Percentiles rank a stretch among this genome's conserved stretches.
phyloP scores from a whole-genome alignment of 2,329 filamentous ascomycete genomes.

The Coniosporium tulheliwenetii region DNA sequence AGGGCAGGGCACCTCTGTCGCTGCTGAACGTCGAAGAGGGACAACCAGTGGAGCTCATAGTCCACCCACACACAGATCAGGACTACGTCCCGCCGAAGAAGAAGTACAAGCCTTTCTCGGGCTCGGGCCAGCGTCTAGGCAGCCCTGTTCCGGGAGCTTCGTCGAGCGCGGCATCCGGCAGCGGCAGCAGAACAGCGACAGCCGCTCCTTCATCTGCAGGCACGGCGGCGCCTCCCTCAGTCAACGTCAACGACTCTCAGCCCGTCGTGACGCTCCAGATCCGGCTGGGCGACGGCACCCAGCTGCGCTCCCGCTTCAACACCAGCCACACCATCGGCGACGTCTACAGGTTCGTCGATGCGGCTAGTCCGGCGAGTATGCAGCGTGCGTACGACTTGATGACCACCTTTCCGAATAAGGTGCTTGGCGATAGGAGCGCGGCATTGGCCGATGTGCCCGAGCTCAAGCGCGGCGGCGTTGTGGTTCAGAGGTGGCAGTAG shows the following conservation, averaged over 20 bases:
- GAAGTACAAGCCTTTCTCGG: conserved; percentile 61
- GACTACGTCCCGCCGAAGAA: conserved; percentile 59
- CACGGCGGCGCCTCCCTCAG: conserved; percentile 23
- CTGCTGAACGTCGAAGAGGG: conserved; percentile 62
- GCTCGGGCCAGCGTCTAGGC: conserved; percentile 57
- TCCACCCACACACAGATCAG: conserved; percentile 57
- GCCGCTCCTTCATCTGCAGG: conserved; percentile 15
- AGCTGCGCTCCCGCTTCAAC: conserved; percentile 70
- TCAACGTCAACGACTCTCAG: conserved; percentile 45
- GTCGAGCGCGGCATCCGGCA: conserved; percentile 16
- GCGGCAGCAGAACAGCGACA: conserved; percentile 14
- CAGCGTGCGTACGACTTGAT: conserved; percentile 56
- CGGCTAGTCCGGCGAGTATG: conserved; percentile 42
- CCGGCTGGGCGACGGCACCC: conserved; percentile 61
- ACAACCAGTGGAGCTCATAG: conserved; percentile 64
- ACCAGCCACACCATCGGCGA: conserved; percentile 62
- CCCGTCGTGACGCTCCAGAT: conserved; percentile 60
- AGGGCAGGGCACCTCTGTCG: conserved; percentile 60
- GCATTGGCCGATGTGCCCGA: conserved; percentile 31
- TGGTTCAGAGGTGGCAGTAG: conserved; percentile 36
- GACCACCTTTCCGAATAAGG: conserved; percentile 72
- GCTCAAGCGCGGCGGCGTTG: conserved; percentile 36
- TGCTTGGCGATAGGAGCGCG: conserved; percentile 50
- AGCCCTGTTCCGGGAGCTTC: conserved; percentile 55
- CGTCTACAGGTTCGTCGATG: conserved; percentile 58